phyloP scores from a whole-genome alignment of 2,329 filamentous ascomycete species.

The Aplosporella prunicola region DNA sequence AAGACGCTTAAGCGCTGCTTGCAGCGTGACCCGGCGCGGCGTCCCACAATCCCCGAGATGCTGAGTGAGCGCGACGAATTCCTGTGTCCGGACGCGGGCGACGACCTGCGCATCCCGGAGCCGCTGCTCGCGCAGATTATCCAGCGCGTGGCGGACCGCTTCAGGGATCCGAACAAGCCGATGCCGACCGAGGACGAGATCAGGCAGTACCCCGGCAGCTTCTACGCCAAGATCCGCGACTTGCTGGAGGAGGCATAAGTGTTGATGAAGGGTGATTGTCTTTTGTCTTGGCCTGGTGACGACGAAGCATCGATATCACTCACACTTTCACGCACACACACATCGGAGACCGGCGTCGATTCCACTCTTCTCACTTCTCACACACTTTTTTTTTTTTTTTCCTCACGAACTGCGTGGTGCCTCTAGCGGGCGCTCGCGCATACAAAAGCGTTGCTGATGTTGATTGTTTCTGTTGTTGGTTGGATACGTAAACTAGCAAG shows the following conservation, averaged over 20 bases:
- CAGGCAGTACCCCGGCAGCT: slow-evolving; percentile 35
- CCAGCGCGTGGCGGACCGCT: slow-evolving; percentile 50
- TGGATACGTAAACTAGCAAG: slow-evolving; percentile 10
- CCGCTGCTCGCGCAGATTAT: slow-evolving; percentile 53
- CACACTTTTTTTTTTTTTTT: no score
- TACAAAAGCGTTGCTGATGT: background rate
- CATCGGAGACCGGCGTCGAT: no score
- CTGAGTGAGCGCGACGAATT: slow-evolving; percentile 48
- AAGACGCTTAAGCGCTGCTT: slow-evolving; percentile 49
- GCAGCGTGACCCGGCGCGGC: slow-evolving; percentile 46
- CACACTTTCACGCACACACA: no score
- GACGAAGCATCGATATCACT: no score
- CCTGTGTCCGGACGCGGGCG: slow-evolving; percentile 47
- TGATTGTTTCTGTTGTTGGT: background rate
- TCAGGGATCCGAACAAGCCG: slow-evolving; percentile 41
- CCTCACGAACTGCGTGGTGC: background rate
- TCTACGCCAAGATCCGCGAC: slow-evolving; percentile 39
- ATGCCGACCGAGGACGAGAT: slow-evolving; percentile 49
- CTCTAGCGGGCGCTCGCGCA: background rate
- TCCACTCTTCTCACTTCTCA: no score
- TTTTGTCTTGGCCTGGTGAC: no score
- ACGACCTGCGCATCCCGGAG: slow-evolving; percentile 40
- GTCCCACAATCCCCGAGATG: slow-evolving; percentile 49
- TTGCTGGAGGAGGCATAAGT: slow-evolving; percentile 24
- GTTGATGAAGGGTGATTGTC: background rate